phyloP scores from a whole-genome alignment of 2,329 filamentous ascomycete species.

The Xylariales sp. region DNA sequence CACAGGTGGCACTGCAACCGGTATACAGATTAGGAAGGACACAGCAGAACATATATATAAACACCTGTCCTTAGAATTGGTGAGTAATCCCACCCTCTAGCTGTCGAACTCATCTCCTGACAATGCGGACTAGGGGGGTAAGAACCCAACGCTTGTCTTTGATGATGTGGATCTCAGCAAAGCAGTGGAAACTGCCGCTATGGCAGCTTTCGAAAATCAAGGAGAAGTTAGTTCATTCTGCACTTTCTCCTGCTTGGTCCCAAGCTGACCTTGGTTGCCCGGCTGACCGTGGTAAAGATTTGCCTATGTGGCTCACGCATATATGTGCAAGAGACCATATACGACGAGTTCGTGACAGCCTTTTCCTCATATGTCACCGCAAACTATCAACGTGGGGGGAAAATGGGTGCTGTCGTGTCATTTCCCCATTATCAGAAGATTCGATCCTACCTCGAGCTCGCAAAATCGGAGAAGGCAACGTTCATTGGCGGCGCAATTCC shows the following conservation, averaged over 20 bases:
- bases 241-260: no score
- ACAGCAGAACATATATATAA: constrained; percentile 28
- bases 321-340: constrained; percentile 43
- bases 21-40: constrained; percentile 25
- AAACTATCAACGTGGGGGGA: constrained; percentile 17
- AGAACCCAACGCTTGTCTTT: constrained; percentile 49
- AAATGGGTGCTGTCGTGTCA: constrained; percentile 26
- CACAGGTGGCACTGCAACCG: constrained; percentile 28
- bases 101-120: no score
- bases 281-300: no score
- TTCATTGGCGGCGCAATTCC: constrained; percentile 20
- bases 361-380: constrained; percentile 18
- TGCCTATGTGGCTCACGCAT: constrained; percentile 39
- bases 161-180: constrained; percentile 48
- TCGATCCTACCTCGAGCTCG: constrained; percentile 19
- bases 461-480: constrained; percentile 17
- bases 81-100: no score
- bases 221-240: constrained; percentile 24
- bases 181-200: constrained; percentile 42
- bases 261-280: no score
- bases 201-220: constrained; percentile 28
- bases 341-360: constrained; percentile 32
- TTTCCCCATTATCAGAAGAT: constrained; percentile 24
- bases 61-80: constrained; percentile 26
- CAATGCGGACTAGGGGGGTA: no score